Evolutionary conservation across 2,329 filamentous ascomycete genomes (phyloP), one percentile per base, ranked within the genome.

Genomic region (Ophiostoma sp.): DNA sequence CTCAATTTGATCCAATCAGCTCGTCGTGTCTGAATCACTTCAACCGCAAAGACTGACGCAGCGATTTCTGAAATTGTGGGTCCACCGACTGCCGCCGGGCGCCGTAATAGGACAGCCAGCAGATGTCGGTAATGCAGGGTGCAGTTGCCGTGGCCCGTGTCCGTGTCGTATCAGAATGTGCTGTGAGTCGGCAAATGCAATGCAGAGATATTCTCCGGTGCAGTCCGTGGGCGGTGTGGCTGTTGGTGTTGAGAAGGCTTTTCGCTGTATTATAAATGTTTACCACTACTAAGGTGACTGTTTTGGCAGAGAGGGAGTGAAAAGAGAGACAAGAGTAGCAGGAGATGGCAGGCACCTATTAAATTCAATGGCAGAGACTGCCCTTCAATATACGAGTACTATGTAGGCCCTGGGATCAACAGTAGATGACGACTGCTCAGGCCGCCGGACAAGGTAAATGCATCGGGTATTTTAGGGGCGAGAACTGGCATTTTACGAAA

Each of bases 21-120:
- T 44, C 15, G 15, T 17, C 11, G 0, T 44, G 15, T 39, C 13
- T 17, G 15, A 54, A 23, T 54, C 48, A 54, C 20, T 20, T 11
- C 48, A 44, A 44, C 15, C 15, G 41, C 2, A 44, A 44, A 1
- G 8, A 57, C 52, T 48, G 52, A 23, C 52, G 23, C 52, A 57
- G 27, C 11, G 69, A 70, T 39, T 44, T 70, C 54, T 66, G 66
- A 41, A 31, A 64, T 64, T 68, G 54, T 66, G 69, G 68, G 64
- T 23, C 35, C n/a, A 54, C 66, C 69, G 69, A 70, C 69, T 70
- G 69, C 69, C 69, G 69, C 20, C 65, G 27, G 69, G 41, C 15
- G 69, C 69, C 52, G 54, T 27, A 64, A 64, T 36, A 64, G 20
- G 60, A 64, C 52, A 27, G 33, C 44, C 44, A 20, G 44, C 44